Percentiles rank a stretch among this genome's conserved stretches.
Evolutionary conservation across 345 rosid genomes (phyloP).

Genomic region (Dovyalis caffra): DNA sequence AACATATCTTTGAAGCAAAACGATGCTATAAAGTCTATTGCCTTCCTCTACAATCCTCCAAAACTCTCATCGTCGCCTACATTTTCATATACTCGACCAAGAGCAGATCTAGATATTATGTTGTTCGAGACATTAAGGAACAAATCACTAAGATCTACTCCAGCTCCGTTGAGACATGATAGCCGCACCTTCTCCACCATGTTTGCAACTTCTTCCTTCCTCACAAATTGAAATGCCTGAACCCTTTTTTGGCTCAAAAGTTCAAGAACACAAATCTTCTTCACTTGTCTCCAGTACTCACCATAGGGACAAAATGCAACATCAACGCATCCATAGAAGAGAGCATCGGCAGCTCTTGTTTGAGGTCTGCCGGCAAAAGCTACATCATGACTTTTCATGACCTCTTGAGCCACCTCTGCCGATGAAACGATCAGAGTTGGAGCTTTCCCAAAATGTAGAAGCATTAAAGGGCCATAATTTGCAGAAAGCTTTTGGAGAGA

Average conservation of each 20-base stretch:
- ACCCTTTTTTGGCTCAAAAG: constrained; percentile 19
- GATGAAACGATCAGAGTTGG: constrained; percentile 30
- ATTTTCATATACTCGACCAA: constrained; percentile 9
- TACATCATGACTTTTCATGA: constrained; percentile 19
- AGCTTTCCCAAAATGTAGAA: constrained; percentile 3
- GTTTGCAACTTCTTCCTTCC: constrained; percentile 5
- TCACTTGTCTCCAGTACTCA: constrained; percentile 30
- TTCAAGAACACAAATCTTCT: constrained; percentile 16
- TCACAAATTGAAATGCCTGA: neutral
- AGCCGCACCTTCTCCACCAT: constrained; percentile 10
- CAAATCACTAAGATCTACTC: constrained; percentile 19
- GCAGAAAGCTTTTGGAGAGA: constrained; percentile 6
- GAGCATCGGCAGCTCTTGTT: constrained; percentile 8
- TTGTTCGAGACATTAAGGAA: constrained; percentile 6
- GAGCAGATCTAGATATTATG: constrained; percentile 5
- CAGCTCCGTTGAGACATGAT: neutral
- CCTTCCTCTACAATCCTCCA: constrained; percentile 9
- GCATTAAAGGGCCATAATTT: constrained; percentile 26
- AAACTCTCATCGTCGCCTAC: constrained; percentile 3
- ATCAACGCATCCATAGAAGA: constrained; percentile 16
- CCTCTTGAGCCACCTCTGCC: constrained; percentile 15
- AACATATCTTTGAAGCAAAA: constrained; percentile 15
- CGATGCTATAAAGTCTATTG: neutral
- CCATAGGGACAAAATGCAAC: constrained; percentile 24
- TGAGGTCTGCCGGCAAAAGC: constrained; percentile 16